phyloP scores from a whole-genome alignment of 441 rosid genomes.

The Populus hybrid region DNA sequence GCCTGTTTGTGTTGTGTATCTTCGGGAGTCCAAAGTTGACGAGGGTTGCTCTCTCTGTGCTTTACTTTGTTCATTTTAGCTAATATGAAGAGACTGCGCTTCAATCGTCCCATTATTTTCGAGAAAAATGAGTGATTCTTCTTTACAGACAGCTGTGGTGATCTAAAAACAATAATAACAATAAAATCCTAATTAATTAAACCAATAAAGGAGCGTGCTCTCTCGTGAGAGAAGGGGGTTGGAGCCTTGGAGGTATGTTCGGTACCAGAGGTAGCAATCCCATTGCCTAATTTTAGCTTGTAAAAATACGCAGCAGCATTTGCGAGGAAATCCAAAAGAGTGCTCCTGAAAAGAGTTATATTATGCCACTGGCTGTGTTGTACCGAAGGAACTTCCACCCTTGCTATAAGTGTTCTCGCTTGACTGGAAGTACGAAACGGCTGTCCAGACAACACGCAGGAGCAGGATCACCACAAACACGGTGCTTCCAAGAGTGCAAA shows the following conservation, averaged over 20 bases:
- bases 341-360: background rate
- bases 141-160: background rate
- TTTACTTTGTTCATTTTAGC: background rate
- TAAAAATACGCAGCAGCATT: background rate
- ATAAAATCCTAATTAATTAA: too few species aligned
- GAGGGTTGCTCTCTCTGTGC: background rate
- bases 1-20: constrained; percentile 20
- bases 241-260: background rate
- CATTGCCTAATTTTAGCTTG: background rate
- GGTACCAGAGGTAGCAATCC: background rate
- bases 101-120: background rate
- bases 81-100: background rate
- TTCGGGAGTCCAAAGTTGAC: background rate
- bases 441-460: constrained; percentile 58
- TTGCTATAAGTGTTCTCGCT: constrained; percentile 37
- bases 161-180: too few species aligned
- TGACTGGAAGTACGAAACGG: constrained; percentile 53
- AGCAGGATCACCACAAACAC: constrained; percentile 58
- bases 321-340: background rate
- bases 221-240: background rate
- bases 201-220: background rate
- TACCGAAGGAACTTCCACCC: constrained; percentile 35
- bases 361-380: constrained; percentile 29
- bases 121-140: background rate
- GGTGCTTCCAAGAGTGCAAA: constrained; percentile 45